phyloP scores from a whole-genome alignment of 164 flowering plant genomes.

The Protea cynaroides region DNA sequence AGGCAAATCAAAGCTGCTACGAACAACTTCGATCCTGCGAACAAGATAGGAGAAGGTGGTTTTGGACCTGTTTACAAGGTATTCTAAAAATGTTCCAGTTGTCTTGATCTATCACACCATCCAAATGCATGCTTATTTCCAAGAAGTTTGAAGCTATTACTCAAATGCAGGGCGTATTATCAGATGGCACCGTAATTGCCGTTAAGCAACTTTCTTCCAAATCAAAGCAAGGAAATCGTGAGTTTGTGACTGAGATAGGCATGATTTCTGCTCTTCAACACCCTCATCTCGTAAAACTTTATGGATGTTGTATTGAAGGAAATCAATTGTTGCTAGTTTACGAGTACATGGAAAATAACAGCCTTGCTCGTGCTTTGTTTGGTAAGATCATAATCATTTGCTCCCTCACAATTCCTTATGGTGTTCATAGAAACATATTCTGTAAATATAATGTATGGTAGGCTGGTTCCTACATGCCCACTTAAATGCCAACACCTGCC shows the following conservation, averaged over 20 bases:
- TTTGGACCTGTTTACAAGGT: slow-evolving; percentile 68
- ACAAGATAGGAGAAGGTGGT: slow-evolving; percentile 72
- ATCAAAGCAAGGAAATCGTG: slow-evolving; percentile 44
- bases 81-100: neutral
- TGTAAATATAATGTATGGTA: neutral
- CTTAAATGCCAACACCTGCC: too few relatives aligned
- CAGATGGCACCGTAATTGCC: slow-evolving; percentile 35
- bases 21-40: slow-evolving; percentile 33
- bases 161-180: slow-evolving; percentile 23
- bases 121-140: neutral
- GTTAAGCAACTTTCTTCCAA: slow-evolving; percentile 40
- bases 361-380: slow-evolving; percentile 37
- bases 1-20: slow-evolving; percentile 53
- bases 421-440: neutral
- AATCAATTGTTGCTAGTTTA: slow-evolving; percentile 34
- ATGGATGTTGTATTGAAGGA: slow-evolving; percentile 40
- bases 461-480: too few relatives aligned
- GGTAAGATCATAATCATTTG: slow-evolving; percentile 16
- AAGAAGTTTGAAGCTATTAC: neutral
- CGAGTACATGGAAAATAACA: slow-evolving; percentile 46
- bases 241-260: slow-evolving; percentile 41
- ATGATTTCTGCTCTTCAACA: slow-evolving; percentile 39
- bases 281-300: slow-evolving; percentile 38
- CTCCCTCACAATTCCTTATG: neutral
- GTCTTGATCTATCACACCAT: neutral